Conservation (phyloP, 78 protist genomes). For the Dictyostelium citrinum region DNA sequence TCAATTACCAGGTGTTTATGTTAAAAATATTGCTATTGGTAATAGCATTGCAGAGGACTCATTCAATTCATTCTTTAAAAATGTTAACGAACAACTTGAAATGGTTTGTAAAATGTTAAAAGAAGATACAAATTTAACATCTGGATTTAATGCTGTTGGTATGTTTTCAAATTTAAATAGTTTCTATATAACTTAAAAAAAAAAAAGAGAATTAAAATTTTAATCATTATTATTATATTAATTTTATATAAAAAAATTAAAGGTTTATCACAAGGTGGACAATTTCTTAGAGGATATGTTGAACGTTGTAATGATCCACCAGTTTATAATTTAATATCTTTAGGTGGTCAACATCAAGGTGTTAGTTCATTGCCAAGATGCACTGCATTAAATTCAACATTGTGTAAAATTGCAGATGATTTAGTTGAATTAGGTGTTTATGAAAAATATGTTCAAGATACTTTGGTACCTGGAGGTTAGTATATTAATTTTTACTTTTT, state of each 20-base stretch:
- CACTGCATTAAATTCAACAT: constrained; percentile 9
- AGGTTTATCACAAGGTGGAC: constrained; percentile 86
- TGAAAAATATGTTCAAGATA: constrained; percentile 28
- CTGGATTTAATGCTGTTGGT: constrained; percentile 88
- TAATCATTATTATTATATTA: neutral
- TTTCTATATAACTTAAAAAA: too few species aligned
- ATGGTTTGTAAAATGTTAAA: constrained; percentile 23
- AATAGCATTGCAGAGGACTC: constrained; percentile 25
- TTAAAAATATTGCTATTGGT: constrained; percentile 66
- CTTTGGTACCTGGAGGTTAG: constrained; percentile 81
- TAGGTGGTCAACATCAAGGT: constrained; percentile 92
- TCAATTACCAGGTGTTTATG: constrained; percentile 73
- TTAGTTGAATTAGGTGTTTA: constrained; percentile 69
- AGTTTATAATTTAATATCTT: constrained; percentile 79
- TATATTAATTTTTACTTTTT: too few species aligned
- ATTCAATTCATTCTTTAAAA: constrained; percentile 68
- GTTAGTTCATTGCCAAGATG: constrained; percentile 62
- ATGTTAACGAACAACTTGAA: constrained; percentile 79
- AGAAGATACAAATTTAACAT: constrained; percentile 47
- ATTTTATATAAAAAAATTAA: too few species aligned
- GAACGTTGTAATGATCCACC: constrained; percentile 82
- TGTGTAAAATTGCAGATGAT: constrained; percentile 35
- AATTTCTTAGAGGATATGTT: constrained; percentile 79
- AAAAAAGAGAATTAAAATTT: too few species aligned
- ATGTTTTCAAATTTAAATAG: too few species aligned